Evolutionary conservation across 78 protist genomes (phyloP).

Genomic region (Tieghemostelium lacteum): DNA sequence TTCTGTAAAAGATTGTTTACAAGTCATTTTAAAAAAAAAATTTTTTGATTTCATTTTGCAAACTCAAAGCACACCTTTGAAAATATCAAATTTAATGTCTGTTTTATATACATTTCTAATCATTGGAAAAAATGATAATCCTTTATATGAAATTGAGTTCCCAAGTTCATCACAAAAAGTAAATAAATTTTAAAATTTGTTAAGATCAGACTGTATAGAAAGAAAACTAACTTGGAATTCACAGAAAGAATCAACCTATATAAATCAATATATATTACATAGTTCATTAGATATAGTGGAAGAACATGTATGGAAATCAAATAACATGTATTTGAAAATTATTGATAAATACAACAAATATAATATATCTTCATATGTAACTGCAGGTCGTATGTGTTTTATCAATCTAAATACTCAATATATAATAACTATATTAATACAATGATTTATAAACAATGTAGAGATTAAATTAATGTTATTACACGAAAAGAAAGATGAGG

Average conservation of each 20-base stretch:
- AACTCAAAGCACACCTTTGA: too few relatives aligned
- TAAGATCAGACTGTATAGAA: not conserved
- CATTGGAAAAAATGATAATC: constrained; percentile 71
- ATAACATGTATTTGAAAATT: constrained; percentile 52
- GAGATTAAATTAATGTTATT: constrained; percentile 78
- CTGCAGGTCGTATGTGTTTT: constrained; percentile 65
- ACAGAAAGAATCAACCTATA: constrained; percentile 10
- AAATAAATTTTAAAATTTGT: not conserved
- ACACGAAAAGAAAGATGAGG: constrained; percentile 82
- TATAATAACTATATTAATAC: not conserved
- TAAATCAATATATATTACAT: constrained; percentile 55
- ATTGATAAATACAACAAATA: constrained; percentile 49
- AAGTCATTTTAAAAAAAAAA: too few relatives aligned
- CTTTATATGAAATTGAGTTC: constrained; percentile 56
- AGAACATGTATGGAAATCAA: constrained; percentile 65
- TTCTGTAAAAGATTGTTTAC: too few relatives aligned
- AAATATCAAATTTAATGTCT: too few relatives aligned
- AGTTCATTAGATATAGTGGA: constrained; percentile 67
- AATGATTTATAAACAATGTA: not conserved
- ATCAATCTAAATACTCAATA: not conserved
- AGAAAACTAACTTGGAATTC: not conserved
- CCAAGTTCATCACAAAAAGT: constrained; percentile 33
- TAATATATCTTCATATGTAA: constrained; percentile 65
- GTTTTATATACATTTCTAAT: constrained; percentile 43
- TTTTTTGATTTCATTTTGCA: too few relatives aligned